Evolutionary conservation across 129 eudicot genomes (phyloP).

Genomic region (Rutidosis leptorrhynchoides): DNA sequence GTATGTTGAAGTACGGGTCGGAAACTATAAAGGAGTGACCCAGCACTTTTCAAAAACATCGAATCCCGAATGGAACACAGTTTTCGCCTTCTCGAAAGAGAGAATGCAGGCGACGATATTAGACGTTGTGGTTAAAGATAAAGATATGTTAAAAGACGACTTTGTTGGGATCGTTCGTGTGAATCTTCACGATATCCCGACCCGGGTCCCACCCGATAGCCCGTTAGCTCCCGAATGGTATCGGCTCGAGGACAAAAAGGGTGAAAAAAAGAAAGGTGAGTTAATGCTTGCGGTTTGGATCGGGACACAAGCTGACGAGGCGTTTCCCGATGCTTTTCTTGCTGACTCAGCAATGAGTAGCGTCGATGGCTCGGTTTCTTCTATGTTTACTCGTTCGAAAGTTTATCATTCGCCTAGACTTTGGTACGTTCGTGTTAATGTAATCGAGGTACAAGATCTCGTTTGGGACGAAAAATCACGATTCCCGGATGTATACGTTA

Average conservation of each 20-base stretch:
- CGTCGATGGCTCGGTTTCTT: conserved; percentile 42
- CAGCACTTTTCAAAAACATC: conserved; percentile 56
- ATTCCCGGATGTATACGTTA: conserved; percentile 65
- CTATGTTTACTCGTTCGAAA: conserved; percentile 62
- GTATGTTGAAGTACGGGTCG: conserved; percentile 80
- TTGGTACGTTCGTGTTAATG: conserved; percentile 89
- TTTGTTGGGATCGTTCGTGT: conserved; percentile 65
- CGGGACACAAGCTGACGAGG: conserved; percentile 96
- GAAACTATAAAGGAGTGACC: conserved; percentile 87
- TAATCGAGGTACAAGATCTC: conserved; percentile 86
- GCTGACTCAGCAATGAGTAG: conserved; percentile 54
- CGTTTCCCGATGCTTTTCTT: conserved; percentile 90
- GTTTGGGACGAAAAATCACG: conserved; percentile 57
- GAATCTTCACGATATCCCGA: conserved; percentile 69
- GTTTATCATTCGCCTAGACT: conserved; percentile 88
- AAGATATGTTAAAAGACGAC: conserved; percentile 75
- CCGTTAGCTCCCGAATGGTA: conserved; percentile 97
- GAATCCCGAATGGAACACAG: conserved; percentile 83
- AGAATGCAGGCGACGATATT: conserved; percentile 67
- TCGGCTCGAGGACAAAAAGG: conserved; percentile 65
- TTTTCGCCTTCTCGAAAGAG: conserved; percentile 81
- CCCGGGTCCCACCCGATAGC: conserved; percentile 92
- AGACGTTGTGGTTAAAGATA: conserved; percentile 77
- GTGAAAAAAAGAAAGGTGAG: conserved; percentile 67
- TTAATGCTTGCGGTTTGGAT: conserved; percentile 96